Evolutionary conservation across 257 asterid genomes (phyloP).

Genomic region (Apocynum venetum): DNA sequence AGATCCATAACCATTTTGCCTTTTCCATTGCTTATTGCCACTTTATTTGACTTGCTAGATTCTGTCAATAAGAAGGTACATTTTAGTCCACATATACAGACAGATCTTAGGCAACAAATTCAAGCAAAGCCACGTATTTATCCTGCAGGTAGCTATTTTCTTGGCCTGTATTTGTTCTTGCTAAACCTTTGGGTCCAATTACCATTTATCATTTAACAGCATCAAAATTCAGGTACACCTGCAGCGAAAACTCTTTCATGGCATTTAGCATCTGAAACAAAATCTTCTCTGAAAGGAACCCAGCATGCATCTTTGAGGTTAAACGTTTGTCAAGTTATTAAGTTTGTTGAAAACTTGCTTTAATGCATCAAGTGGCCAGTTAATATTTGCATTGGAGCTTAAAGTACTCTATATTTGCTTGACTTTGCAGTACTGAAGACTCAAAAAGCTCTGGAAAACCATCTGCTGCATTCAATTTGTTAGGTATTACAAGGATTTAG

Average conservation of each 20-base stretch:
- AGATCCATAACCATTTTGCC: constrained; percentile 15
- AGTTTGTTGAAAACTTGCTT: not conserved
- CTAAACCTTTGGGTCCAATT: not conserved
- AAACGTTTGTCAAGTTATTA: constrained; percentile 20
- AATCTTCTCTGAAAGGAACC: constrained; percentile 73
- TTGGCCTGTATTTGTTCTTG: not conserved
- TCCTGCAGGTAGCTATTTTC: constrained; percentile 54
- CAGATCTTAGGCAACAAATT: constrained; percentile 52
- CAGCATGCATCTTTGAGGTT: constrained; percentile 60
- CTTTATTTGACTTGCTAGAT: constrained; percentile 43
- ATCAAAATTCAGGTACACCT: constrained; percentile 49
- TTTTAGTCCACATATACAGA: constrained; percentile 58
- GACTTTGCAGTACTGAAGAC: constrained; percentile 53
- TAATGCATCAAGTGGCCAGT: not conserved
- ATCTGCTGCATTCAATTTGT: constrained; percentile 39
- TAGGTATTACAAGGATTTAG: constrained; percentile 34
- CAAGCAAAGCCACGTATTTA: constrained; percentile 54
- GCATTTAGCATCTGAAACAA: constrained; percentile 97
- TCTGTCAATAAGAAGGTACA: constrained; percentile 83
- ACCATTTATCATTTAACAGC: not conserved
- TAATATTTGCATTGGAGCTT: constrained; percentile 4
- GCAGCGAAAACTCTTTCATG: constrained; percentile 87
- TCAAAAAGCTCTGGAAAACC: constrained; percentile 38
- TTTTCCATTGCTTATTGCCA: constrained; percentile 15
- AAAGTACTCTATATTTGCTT: constrained; percentile 16